Conservation (phyloP, 2,329 filamentous ascomycete species). For the Nemania abortiva region DNA sequence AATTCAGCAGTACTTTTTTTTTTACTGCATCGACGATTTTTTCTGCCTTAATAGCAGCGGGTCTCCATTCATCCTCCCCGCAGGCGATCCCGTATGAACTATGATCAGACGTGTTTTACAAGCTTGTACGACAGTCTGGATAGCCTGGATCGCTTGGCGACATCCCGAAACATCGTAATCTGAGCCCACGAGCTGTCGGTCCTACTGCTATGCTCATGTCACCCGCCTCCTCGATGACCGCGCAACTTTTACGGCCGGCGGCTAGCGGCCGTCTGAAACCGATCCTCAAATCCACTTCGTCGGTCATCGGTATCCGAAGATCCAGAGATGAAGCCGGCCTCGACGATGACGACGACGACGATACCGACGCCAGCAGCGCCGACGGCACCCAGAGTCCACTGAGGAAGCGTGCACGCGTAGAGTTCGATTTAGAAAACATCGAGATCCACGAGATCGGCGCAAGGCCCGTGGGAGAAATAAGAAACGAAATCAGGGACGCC, state of each 20-base stretch:
- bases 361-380: conserved; percentile 50
- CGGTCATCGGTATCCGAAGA: conserved; percentile 60
- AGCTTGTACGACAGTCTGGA: conserved; percentile 35
- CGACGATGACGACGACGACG: conserved; percentile 54
- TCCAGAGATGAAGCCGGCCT: conserved; percentile 57
- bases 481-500: conserved; percentile 65
- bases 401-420: conserved; percentile 68
- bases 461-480: conserved; percentile 67
- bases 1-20: conserved; percentile 14
- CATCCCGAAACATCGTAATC: conserved; percentile 27
- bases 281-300: conserved; percentile 63
- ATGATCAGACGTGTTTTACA: conserved; percentile 41
- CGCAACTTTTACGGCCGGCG: conserved; percentile 47
- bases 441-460: conserved; percentile 67
- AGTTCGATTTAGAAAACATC: conserved; percentile 70
- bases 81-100: conserved; percentile 18
- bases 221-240: conserved; percentile 44
- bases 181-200: conserved; percentile 16
- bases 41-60: conserved; percentile 10
- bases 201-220: conserved; percentile 38
- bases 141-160: conserved; percentile 36
- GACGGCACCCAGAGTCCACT: conserved; percentile 58
- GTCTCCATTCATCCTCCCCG: conserved; percentile 4
- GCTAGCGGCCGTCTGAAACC: conserved; percentile 62
- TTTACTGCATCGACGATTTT: conserved; percentile 14